A percentile compares a stretch with the other conserved stretches of the same genome.
Evolutionary conservation across 2,329 filamentous ascomycete genomes (phyloP).

Genomic region (Dothistroma septosporum): DNA sequence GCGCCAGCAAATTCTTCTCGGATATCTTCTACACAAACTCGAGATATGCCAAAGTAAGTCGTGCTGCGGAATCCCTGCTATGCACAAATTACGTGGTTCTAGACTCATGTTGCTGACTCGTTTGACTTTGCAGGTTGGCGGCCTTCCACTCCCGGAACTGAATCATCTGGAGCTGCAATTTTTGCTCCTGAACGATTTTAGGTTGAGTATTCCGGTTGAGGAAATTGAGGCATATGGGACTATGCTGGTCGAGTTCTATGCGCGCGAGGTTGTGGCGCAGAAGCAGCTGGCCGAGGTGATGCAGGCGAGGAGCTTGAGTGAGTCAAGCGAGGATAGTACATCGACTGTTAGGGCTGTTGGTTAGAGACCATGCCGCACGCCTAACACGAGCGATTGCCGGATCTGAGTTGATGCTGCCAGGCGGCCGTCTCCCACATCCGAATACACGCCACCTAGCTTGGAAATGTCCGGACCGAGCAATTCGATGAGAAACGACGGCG

Average conservation of each 20-base stretch:
- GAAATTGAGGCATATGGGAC: constrained; percentile 96
- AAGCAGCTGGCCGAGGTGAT: constrained; percentile 40
- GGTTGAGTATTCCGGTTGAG: constrained; percentile 86
- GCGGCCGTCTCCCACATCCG: too few relatives aligned
- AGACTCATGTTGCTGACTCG: neutral
- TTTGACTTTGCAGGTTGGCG: constrained; percentile 67
- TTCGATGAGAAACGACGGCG: neutral
- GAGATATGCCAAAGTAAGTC: constrained; percentile 88
- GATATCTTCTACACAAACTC: constrained; percentile 99
- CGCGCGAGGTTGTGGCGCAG: constrained; percentile 75
- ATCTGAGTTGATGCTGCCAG: neutral
- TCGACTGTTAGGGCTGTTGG: constrained; percentile 28
- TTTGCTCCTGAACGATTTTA: constrained; percentile 90
- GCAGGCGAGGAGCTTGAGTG: constrained; percentile 29
- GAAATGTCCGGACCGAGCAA: neutral
- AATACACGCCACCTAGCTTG: neutral
- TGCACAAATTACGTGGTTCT: neutral
- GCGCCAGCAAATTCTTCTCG: constrained; percentile 98
- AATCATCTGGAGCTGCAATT: constrained; percentile 98
- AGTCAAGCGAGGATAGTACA: constrained; percentile 32
- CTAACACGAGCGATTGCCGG: neutral
- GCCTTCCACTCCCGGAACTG: constrained; percentile 82
- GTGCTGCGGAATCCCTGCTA: neutral
- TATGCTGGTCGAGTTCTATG: constrained; percentile 98
- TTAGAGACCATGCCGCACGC: neutral